A percentile compares a stretch with the other conserved stretches of the same genome.
These are phyloP conservation scores for Candida tunisiensis DNA, from an alignment of 1,139 yeast genomes.

Conservation along the genomic window DNA sequence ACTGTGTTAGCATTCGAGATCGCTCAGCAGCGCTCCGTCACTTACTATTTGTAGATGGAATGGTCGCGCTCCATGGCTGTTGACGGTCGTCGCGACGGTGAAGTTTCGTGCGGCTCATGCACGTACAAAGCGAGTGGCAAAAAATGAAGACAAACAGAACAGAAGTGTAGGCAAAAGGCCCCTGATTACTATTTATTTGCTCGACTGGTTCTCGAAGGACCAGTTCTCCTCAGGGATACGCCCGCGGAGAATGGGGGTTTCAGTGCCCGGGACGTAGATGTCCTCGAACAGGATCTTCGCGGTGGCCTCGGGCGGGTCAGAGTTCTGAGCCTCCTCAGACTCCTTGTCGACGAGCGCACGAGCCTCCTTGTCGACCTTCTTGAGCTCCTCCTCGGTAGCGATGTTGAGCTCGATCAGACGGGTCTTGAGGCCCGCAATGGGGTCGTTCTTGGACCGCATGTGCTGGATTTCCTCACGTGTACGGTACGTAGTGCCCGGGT, in stretches of 20 bases:
- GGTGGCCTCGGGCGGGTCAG: slow-evolving; percentile 92
- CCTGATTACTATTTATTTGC: no score
- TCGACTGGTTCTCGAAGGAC: slow-evolving; percentile 11
- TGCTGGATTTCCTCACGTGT: slow-evolving; percentile 99
- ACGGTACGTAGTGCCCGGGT: slow-evolving; percentile 99
- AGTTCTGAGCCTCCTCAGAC: slow-evolving; percentile 83
- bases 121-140: no score
- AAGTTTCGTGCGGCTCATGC: no score
- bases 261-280: slow-evolving; percentile 90
- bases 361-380: slow-evolving; percentile 87
- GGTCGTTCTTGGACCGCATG: slow-evolving; percentile 97
- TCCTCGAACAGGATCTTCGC: slow-evolving; percentile 92
- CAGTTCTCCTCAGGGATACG: slow-evolving; percentile 74
- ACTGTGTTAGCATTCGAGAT: neutral
- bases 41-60: no score
- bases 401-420: slow-evolving; percentile 65
- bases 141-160: no score
- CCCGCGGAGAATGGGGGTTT: slow-evolving; percentile 86
- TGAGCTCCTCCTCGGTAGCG: slow-evolving; percentile 88
- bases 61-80: no score
- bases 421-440: slow-evolving; percentile 90
- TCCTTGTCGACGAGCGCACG: slow-evolving; percentile 92
- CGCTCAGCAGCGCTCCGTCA: no score
- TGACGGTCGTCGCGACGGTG: no score
- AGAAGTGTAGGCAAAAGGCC: no score